phyloP scores from a whole-genome alignment of 768 basidiomycete genomes.

The Rhizopogon rudus region DNA sequence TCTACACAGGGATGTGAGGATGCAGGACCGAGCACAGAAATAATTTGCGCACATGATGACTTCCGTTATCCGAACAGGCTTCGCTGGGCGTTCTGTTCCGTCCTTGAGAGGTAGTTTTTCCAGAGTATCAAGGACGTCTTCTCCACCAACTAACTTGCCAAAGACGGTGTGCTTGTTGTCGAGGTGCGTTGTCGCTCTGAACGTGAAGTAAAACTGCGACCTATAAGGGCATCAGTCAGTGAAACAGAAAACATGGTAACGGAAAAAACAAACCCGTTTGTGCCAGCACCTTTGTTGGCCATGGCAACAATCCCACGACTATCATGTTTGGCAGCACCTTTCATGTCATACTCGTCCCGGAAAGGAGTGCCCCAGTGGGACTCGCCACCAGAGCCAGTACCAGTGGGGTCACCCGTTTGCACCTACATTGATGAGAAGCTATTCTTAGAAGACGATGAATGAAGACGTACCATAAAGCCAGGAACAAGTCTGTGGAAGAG shows the following conservation, averaged over 20 bases:
- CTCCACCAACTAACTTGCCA: constrained; percentile 94
- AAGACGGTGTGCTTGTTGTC: constrained; percentile 96
- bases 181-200: constrained; percentile 75
- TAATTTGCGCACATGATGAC: constrained; percentile 67
- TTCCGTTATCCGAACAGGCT: constrained; percentile 80
- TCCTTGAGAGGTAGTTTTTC: constrained; percentile 79
- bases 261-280: constrained; percentile 61
- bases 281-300: constrained; percentile 92
- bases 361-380: constrained; percentile 96
- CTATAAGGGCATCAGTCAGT: constrained; percentile 31
- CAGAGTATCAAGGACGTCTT: constrained; percentile 80
- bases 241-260: neutral
- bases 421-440: constrained; percentile 44
- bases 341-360: constrained; percentile 87
- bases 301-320: constrained; percentile 82
- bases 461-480: constrained; percentile 76
- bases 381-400: constrained; percentile 90
- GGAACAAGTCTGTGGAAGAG: constrained; percentile 92
- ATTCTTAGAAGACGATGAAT: constrained; percentile 2
- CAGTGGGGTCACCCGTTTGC: constrained; percentile 98
- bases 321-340: constrained; percentile 86
- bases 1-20: constrained; percentile 31
- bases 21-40: neutral
- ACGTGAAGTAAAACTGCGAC: constrained; percentile 93
- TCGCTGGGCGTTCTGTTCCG: constrained; percentile 83